These are phyloP conservation scores for Claviceps arundinis DNA, from an alignment of 2,329 filamentous ascomycete species.

Conservation along the genomic window DNA sequence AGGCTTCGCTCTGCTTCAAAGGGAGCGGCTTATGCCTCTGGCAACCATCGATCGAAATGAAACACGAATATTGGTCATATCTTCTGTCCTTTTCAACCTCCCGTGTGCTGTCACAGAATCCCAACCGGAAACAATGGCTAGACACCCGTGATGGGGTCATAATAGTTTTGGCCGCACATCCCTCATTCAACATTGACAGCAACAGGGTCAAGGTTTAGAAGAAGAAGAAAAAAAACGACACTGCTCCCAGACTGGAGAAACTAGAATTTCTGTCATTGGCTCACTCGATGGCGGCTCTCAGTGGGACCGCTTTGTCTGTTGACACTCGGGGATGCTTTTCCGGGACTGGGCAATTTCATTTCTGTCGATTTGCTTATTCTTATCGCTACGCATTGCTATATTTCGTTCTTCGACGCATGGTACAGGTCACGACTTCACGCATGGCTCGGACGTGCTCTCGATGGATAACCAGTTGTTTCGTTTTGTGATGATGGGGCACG, in stretches of 20 bases:
- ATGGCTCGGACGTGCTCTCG: constrained; percentile 25
- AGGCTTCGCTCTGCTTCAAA: constrained; percentile 76
- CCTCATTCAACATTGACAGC: neutral
- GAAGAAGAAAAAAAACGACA: neutral
- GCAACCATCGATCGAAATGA: constrained; percentile 24
- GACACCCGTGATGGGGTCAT: neutral
- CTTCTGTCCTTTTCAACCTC: neutral
- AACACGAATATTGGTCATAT: constrained; percentile 12
- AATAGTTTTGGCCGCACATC: neutral
- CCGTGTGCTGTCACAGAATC: constrained; percentile 5
- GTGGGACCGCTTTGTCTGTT: neutral
- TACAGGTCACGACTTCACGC: constrained; percentile 18
- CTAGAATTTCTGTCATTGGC: neutral
- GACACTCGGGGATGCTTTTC: neutral
- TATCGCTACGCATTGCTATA: constrained; percentile 24
- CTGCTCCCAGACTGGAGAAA: neutral
- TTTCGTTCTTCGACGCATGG: constrained; percentile 30
- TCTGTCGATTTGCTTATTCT: constrained; percentile 10
- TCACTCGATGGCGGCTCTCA: neutral
- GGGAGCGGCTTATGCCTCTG: constrained; percentile 39
- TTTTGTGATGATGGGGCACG: constrained; percentile 1
- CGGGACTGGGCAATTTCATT: constrained; percentile 8
- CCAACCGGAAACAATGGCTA: constrained; percentile 3
- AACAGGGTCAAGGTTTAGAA: neutral
- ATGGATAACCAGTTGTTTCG: constrained; percentile 8